Evolutionary conservation across 768 basidiomycete genomes (phyloP), one percentile per base, ranked within the genome.

Genomic region (Kwoniella dendrophila): DNA sequence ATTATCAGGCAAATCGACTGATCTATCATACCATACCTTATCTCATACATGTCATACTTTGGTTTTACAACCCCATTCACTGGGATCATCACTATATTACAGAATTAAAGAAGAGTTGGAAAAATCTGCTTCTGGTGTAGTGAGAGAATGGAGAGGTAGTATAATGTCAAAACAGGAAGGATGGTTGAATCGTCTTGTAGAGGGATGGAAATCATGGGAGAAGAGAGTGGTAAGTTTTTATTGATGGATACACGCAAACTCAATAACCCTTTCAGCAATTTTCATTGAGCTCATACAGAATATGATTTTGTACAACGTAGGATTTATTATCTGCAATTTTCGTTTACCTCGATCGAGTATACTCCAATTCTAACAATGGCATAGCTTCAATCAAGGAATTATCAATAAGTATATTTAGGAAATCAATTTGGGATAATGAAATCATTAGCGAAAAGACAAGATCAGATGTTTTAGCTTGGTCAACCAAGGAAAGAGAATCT

Each of bases 261-360:
- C n/a, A n/a, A n/a, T n/a, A n/a, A n/a, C n/a, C n/a, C n/a, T n/a
- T n/a, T n/a, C n/a, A n/a, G n/a, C n/a, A n/a, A n/a, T n/a, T n/a
- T n/a, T n/a, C n/a, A n/a, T n/a, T n/a, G n/a, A n/a, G n/a, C n/a
- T n/a, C n/a, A n/a, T n/a, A n/a, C n/a, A n/a, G n/a, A n/a, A n/a
- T n/a, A n/a, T n/a, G n/a, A 41, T 22, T 2, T 14, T n/a, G 24
- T 20, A 22, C 32, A 4, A 30, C 20, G 47, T 38, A 73, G 71
- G 53, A 54, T 7, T 63, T 74, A 10, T 52, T 75, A 8, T 62
- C 69, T 16, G 56, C 71, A 0, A 58, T 75, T 7, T 66, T 72
- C 14, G 71, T 75, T 16, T 75, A 75, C 50, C 66, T 75, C 18
- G 73, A 75, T 58, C 18, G 69, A 36, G 65, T 75, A 1, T 67